Evolutionary conservation across 1,139 yeast genomes (phyloP), one percentile per base, ranked within the genome.

Genomic region (Geotrichum siamense): DNA sequence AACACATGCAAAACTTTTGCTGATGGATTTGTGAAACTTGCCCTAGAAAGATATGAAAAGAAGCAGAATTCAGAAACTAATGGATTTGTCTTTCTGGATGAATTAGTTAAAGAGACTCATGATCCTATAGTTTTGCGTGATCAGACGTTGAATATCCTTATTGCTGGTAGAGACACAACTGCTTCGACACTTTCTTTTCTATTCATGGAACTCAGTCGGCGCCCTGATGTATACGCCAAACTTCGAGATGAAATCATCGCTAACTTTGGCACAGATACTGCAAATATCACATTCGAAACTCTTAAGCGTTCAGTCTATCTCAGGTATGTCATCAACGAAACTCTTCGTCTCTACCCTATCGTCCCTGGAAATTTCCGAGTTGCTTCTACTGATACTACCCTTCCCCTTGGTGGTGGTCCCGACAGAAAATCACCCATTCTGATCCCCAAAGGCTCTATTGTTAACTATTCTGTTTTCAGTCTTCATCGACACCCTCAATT

Each of bases 111-210:
- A 53, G 71, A 71, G 51, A 73, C 79, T 1, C 65, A 70, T 45
- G 70, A 75, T 55, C 75, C 74, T 5, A 59, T 53, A 29, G 63
- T 69, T n/a, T 67, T 75, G 51, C 67, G 76, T 41, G 76, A 74
- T 53, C 78, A 75, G 57, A 64, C 72, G 31, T 61, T 75, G 52
- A 74, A 73, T 51, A 71, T 75, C 50, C 59, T 75, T 47, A 61
- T 75, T 22, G 79, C 79, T 21, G 79, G 78, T 16, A 65, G 79
- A 55, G 79, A 75, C 56, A 75, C 81, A 38, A 76, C 80, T 15
- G 79, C 80, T 1, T 73, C 75, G 2, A 61, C 74, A 37, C 67
- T 76, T 44, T 69, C 76, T 4, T 75, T 71, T 58, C 53, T 66
- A 10, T 63, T 75, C 43, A 72, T 62, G 51, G 73, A 72, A 53